Conservation (phyloP, 2,329 filamentous ascomycete species). For the Magnaporthales sp. region DNA sequence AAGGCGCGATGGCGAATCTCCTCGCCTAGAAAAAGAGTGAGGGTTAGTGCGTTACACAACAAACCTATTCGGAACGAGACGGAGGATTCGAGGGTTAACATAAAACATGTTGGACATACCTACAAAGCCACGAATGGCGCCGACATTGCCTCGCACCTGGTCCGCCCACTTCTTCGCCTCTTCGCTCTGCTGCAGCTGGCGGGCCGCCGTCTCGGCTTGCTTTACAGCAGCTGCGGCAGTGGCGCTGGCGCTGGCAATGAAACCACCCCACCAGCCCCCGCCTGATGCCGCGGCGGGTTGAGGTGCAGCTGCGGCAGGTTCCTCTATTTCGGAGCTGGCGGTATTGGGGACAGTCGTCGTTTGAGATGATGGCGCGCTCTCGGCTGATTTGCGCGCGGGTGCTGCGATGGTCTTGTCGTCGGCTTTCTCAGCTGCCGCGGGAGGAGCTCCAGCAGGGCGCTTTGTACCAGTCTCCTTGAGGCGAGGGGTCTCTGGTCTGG, state of each 20-base stretch:
- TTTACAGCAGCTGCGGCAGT: conserved; percentile 82
- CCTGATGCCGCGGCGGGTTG: conserved; percentile 29
- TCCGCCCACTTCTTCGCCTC: conserved; percentile 95
- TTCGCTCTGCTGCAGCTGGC: conserved; percentile 92
- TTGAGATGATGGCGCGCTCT: conserved; percentile 65
- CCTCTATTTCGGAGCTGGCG: conserved; percentile 52
- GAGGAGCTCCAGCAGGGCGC: conserved; percentile 23
- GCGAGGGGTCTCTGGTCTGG: conserved; percentile 77
- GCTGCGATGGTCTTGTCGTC: conserved; percentile 49
- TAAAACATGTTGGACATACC: not conserved
- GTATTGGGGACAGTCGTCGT: conserved; percentile 63
- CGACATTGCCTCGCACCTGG: conserved; percentile 72
- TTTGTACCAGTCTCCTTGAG: conserved; percentile 42
- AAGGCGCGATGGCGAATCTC: conserved; percentile 80
- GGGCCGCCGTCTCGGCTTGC: conserved; percentile 85
- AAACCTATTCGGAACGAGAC: not conserved
- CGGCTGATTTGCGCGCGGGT: conserved; percentile 59
- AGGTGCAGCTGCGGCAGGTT: conserved; percentile 44
- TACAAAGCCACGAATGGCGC: conserved; percentile 5
- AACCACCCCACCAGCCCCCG: conserved; percentile 82
- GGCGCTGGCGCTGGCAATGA: conserved; percentile 56
- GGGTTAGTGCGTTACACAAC: conserved; percentile 9
- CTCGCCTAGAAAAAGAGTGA: conserved; percentile 52
- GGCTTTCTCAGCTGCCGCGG: conserved; percentile 34
- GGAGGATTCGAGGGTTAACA: not conserved